A percentile compares a stretch with the other conserved stretches of the same genome.
phyloP scores from a whole-genome alignment of 2,329 filamentous ascomycete species.

The Aureobasidium sp. region DNA sequence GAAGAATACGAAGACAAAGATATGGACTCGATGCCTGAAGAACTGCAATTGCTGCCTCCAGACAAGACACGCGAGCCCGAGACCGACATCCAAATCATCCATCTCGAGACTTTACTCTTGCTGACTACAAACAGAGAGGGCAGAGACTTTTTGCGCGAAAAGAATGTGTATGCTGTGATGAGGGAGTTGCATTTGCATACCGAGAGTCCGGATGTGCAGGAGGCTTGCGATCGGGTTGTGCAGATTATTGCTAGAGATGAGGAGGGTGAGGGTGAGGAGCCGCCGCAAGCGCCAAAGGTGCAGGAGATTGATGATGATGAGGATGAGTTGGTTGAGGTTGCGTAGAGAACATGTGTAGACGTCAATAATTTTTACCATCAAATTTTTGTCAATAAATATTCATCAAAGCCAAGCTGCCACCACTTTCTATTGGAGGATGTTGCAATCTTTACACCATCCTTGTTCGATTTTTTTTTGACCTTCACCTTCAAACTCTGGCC shows the following conservation, averaged over 20 bases:
- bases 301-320: slow-evolving; percentile 37
- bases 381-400: too few relatives aligned
- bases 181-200: slow-evolving; percentile 76
- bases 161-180: slow-evolving; percentile 84
- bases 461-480: too few relatives aligned
- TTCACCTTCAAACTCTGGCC: too few relatives aligned
- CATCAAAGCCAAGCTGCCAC: too few relatives aligned
- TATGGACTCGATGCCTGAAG: slow-evolving; percentile 75
- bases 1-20: slow-evolving; percentile 89
- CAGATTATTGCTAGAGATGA: slow-evolving; percentile 83
- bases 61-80: slow-evolving; percentile 84
- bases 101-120: slow-evolving; percentile 81
- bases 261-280: slow-evolving; percentile 47
- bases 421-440: too few relatives aligned
- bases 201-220: slow-evolving; percentile 70
- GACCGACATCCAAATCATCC: slow-evolving; percentile 68
- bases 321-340: slow-evolving; percentile 36
- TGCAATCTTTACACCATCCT: too few relatives aligned
- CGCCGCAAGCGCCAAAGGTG: slow-evolving; percentile 31
- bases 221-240: slow-evolving; percentile 82
- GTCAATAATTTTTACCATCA: too few relatives aligned
- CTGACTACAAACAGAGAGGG: slow-evolving; percentile 72
- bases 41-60: slow-evolving; percentile 80
- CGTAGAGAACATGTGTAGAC: background rate
- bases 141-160: slow-evolving; percentile 63